Percentiles rank a stretch among this genome's conserved stretches.
Conservation (phyloP, 2,329 filamentous ascomycete species). For the Colletotrichum sojae region DNA sequence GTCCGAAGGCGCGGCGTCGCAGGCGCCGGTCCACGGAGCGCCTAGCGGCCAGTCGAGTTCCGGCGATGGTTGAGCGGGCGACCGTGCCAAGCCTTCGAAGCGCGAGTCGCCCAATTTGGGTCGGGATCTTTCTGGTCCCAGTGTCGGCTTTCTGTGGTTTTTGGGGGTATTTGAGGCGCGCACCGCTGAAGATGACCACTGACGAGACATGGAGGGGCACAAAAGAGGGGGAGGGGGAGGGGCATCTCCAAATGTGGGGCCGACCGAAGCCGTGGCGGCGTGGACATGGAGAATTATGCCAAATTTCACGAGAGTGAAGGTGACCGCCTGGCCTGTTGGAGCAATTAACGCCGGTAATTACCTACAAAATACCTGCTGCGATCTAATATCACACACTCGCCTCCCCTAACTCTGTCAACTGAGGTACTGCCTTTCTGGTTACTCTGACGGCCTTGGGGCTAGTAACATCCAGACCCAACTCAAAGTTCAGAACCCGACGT, state of each 20-base stretch:
- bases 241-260: constrained; percentile 23
- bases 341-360: constrained; percentile 32
- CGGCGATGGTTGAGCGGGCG: not conserved
- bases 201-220: constrained; percentile 24
- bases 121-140: not conserved
- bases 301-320: constrained; percentile 11
- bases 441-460: too few species aligned
- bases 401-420: too few species aligned
- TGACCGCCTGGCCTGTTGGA: constrained; percentile 8
- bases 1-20: constrained; percentile 18
- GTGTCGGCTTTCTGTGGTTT: not conserved
- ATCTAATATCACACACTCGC: not conserved
- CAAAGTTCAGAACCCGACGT: too few species aligned
- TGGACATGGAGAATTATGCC: constrained; percentile 30
- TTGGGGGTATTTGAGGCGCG: constrained; percentile 3
- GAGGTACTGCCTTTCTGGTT: too few species aligned
- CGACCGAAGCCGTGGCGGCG: not conserved
- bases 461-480: too few species aligned
- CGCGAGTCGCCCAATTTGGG: not conserved
- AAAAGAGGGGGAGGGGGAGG: constrained; percentile 30
- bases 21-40: constrained; percentile 29
- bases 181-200: constrained; percentile 11
- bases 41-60: constrained; percentile 3
- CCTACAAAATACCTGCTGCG: not conserved
- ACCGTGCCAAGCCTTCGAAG: not conserved